Evolutionary conservation across 2,329 filamentous ascomycete genomes (phyloP), one percentile per base, ranked within the genome.

Genomic region (Clonostachys rhizophaga): DNA sequence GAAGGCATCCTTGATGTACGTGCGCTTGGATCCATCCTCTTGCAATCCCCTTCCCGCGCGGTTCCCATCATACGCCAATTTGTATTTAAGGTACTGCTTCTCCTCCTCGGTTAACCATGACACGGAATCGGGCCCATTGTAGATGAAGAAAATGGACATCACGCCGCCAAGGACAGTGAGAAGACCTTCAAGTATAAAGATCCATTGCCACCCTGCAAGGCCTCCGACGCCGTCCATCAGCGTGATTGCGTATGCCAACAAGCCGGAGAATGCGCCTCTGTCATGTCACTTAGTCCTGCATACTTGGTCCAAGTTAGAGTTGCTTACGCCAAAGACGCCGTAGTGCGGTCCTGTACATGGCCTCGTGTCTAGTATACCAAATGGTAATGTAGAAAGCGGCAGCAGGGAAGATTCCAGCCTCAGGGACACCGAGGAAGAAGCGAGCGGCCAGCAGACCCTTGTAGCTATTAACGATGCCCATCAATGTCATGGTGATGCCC

Each of bases 201-300:
- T 72, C 79, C 72, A 91, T 24, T 86, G 73, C 87, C 87, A 91
- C 10, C 81, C 87, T 4, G 75, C 70, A 18, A 84, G 70, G 3
- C 84, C 84, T 1, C 68, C 64, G 2, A 78, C 63, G 7, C 78
- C 75, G 54, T 89, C 82, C 79, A 91, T 86, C 56, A 85, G 82
- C 0, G 84, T 83, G 50, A 90, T 84, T 1, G 74, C 85, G 50
- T 84, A 89, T 1, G 87, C 87, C 9, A 91, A 77, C 2, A 88
- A 74, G 3, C 87, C 87, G 9, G 86, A 86, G 53, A 83, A 89
- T 12, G 42, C 42, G 30, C 42, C 42, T n/a, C 44, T 45, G 16
- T 10, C 17, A 20, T 4, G 2, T 30, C 8, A 30, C 2, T 30
- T 30, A 40, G n/a, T 5, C 14, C 16, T 10, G 2, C 20, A 34